Evolutionary conservation across 78 protist genomes (phyloP), one percentile per base, ranked within the genome.

Genomic region (Polysphondylium violaceum): DNA sequence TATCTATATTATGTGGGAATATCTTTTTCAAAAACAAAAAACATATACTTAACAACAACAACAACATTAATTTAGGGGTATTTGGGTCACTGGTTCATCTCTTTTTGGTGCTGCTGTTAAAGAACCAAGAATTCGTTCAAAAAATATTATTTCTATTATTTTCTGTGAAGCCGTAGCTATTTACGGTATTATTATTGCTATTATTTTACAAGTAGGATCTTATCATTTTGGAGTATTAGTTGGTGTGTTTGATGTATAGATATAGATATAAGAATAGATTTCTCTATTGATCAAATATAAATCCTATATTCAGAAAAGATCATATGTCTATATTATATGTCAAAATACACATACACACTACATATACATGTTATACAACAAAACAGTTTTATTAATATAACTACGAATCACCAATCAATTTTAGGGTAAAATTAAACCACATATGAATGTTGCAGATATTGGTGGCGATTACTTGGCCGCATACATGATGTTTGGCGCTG

Each of bases 91-190:
- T 23, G 99, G 98, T 21, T 27, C 97, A 3, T 56, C 95, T 27
- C 53, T 99, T 2, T 40, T 98, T 23, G 99, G 99, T 74, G 99
- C 98, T 4, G 97, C 98, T 4, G 95, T 99, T 33, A 94, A 71
- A 74, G 98, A 96, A 2, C 99, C 99, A 19, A 95, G 97, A 38
- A 97, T 98, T 73, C 74, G 88, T 38, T 90, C 98, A n/a, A 96
- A 98, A 87, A 98, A 98, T 68, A 86, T 98, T 31, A 91, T 98
- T 67, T 31, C 60, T 60, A 92, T 99, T 51, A 93, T 99, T 63
- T 98, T 99, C 93, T 98, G 99, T 83, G 99, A 99, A 85, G 99
- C 99, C 21, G 98, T 97, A 6, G 99, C 99, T 72, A 98, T 99
- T 64, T 98, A 98, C 91, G 99, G 99, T n/a, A 95, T 99, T 73